phyloP scores from a whole-genome alignment of 768 basidiomycete species.

The Mycena galericulata region DNA sequence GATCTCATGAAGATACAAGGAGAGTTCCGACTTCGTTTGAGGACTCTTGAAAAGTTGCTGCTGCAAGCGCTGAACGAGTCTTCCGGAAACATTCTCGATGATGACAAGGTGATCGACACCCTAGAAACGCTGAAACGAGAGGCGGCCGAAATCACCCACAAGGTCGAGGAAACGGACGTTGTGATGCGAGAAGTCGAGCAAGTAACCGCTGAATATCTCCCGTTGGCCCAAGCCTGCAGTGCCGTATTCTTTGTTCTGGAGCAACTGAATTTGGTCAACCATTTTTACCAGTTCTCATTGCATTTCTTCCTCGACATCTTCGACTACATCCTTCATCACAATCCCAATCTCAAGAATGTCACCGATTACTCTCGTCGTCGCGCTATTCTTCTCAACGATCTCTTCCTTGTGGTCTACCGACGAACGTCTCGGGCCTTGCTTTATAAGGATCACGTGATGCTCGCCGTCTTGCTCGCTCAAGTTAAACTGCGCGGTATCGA shows the following conservation, averaged over 20 bases:
- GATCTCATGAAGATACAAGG: slow-evolving; percentile 99
- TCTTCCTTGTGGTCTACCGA: slow-evolving; percentile 90
- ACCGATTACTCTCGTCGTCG: slow-evolving; percentile 80
- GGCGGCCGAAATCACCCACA: slow-evolving; percentile 94
- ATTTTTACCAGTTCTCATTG: slow-evolving; percentile 99
- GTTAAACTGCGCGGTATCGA: slow-evolving; percentile 86
- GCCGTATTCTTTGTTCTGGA: slow-evolving; percentile 97
- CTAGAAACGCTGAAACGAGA: slow-evolving; percentile 96
- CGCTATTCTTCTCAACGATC: slow-evolving; percentile 84
- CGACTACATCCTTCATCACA: slow-evolving; percentile 92
- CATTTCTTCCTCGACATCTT: slow-evolving; percentile 99
- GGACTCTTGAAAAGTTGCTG: slow-evolving; percentile 92
- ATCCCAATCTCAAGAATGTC: slow-evolving; percentile 87
- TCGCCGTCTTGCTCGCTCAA: slow-evolving; percentile 91
- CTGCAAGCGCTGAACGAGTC: slow-evolving; percentile 97
- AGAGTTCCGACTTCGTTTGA: slow-evolving; percentile 93
- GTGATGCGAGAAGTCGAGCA: slow-evolving; percentile 97
- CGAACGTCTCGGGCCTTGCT: slow-evolving; percentile 92
- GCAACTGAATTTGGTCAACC: slow-evolving; percentile 92
- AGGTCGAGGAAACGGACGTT: slow-evolving; percentile 96
- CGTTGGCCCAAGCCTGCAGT: slow-evolving; percentile 95
- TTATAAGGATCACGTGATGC: slow-evolving; percentile 90
- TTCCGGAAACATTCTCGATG: slow-evolving; percentile 95
- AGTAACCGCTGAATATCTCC: slow-evolving; percentile 94
- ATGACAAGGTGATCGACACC: slow-evolving; percentile 98